Conservation (phyloP, 306 rosid genomes). For the Quercus wislizeni region DNA sequence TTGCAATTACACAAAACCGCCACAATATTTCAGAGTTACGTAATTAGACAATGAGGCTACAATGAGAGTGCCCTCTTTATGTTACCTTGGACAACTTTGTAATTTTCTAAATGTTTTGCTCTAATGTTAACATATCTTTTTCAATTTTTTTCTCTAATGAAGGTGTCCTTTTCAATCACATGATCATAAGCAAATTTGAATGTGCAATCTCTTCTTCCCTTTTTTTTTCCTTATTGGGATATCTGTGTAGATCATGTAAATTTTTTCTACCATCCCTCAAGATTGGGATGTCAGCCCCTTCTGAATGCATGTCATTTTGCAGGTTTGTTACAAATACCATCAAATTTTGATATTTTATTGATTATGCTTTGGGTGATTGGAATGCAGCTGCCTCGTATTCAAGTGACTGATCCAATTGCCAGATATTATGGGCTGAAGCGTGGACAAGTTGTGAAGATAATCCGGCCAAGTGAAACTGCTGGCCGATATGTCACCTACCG, state of each 20-base stretch:
- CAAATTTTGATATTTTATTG: neutral
- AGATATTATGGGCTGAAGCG: slow-evolving; percentile 86
- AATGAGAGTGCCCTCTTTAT: too few species aligned
- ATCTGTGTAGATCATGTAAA: neutral
- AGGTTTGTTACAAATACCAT: neutral
- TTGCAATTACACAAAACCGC: too few species aligned
- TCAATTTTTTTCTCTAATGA: neutral
- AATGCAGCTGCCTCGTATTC: slow-evolving; percentile 81
- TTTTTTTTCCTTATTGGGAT: neutral
- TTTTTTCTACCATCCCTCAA: neutral
- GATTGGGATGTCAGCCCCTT: neutral
- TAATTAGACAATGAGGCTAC: too few species aligned
- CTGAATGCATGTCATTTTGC: slow-evolving; percentile 1
- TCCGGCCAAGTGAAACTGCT: slow-evolving; percentile 81
- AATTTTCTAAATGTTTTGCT: neutral
- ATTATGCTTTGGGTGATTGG: neutral
- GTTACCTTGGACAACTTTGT: neutral
- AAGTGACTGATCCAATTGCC: slow-evolving; percentile 77
- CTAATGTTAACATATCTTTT: neutral
- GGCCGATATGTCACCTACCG: slow-evolving; percentile 83
- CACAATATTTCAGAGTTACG: too few species aligned
- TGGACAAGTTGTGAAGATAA: slow-evolving; percentile 92
- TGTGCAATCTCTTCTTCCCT: too few species aligned
- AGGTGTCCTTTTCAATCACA: neutral
- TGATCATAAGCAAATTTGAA: neutral